These are phyloP conservation scores for Macrolepiota dolichaula DNA, from an alignment of 768 basidiomycete species.

Conservation along the genomic window DNA sequence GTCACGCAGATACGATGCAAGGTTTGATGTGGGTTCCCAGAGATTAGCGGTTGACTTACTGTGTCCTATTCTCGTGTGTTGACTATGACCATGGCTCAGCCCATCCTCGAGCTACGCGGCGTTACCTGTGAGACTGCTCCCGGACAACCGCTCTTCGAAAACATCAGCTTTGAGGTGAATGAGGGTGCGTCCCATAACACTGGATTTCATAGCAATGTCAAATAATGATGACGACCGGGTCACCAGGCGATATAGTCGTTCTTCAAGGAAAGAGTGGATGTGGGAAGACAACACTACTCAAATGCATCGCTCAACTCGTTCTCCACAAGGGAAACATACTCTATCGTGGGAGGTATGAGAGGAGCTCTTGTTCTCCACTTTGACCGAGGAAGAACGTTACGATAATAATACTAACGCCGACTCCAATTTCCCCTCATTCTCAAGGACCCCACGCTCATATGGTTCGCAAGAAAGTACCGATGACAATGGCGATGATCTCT, in stretches of 20 bases:
- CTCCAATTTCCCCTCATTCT: not conserved
- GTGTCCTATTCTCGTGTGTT: conserved; percentile 1
- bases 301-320: conserved; percentile 79
- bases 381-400: not conserved
- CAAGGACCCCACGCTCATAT: conserved; percentile 47
- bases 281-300: conserved; percentile 80
- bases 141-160: conserved; percentile 52
- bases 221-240: not conserved
- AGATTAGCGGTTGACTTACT: not conserved
- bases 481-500: conserved; percentile 6
- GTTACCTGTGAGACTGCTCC: conserved; percentile 46
- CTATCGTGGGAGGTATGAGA: conserved; percentile 60
- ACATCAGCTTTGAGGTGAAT: conserved; percentile 58
- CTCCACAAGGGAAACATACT: conserved; percentile 63
- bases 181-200: conserved; percentile 34
- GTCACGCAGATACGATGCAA: not conserved
- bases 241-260: conserved; percentile 63
- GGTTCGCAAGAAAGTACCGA: conserved; percentile 27
- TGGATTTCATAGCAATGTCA: not conserved
- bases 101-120: conserved; percentile 50
- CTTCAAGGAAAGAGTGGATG: conserved; percentile 80
- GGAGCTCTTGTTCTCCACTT: not conserved
- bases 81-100: conserved; percentile 14
- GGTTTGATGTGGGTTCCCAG: not conserved
- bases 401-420: not conserved